These are phyloP conservation scores for Saxophila tyrrhenica DNA, from an alignment of 495 filamentous ascomycete species.

Conservation along the genomic window DNA sequence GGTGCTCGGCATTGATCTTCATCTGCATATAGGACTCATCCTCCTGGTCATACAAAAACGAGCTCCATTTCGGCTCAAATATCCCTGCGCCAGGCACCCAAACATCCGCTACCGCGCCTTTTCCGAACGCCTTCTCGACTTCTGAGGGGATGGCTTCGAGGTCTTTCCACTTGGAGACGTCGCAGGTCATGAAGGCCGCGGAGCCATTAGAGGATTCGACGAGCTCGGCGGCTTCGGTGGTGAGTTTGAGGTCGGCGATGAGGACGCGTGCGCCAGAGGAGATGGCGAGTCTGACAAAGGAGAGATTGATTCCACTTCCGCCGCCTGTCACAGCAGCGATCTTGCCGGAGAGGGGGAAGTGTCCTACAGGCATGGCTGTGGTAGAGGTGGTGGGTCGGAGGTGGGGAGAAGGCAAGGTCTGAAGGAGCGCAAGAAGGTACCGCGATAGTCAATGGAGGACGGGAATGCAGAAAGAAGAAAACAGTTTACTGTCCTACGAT, in stretches of 20 bases:
- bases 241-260: constrained; percentile 27
- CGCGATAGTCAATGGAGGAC: neutral
- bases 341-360: constrained; percentile 8
- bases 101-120: constrained; percentile 21
- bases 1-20: constrained; percentile 20
- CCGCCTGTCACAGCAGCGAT: constrained; percentile 14
- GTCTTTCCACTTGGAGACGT: constrained; percentile 33
- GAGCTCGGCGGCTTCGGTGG: constrained; percentile 19
- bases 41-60: constrained; percentile 10
- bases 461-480: neutral
- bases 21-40: constrained; percentile 7
- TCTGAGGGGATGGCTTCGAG: constrained; percentile 47
- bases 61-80: constrained; percentile 13
- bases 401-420: neutral
- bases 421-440: too few species aligned
- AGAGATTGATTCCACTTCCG: constrained; percentile 32
- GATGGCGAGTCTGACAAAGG: constrained; percentile 23
- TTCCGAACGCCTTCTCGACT: constrained; percentile 42
- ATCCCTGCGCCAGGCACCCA: constrained; percentile 13
- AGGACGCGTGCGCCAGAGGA: constrained; percentile 22
- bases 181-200: constrained; percentile 25
- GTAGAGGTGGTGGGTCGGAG: neutral
- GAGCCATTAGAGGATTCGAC: constrained; percentile 22
- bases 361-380: constrained; percentile 9
- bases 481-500: too few species aligned